phyloP scores from a whole-genome alignment of 2,329 filamentous ascomycete genomes.

The Alternaria alternata region DNA sequence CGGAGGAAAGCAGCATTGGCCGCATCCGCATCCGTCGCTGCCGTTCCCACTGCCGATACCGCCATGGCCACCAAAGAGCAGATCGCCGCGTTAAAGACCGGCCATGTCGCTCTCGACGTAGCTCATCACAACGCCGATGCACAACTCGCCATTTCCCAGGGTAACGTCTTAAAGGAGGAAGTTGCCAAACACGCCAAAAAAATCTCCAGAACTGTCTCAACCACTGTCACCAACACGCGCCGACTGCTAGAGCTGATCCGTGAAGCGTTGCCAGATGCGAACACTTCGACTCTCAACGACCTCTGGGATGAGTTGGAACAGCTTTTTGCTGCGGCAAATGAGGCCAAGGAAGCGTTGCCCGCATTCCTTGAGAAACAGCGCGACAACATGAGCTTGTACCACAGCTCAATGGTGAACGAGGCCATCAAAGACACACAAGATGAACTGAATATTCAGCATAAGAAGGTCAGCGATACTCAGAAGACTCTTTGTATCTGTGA shows the following conservation, averaged over 20 bases:
- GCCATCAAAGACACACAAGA: conserved; percentile 31
- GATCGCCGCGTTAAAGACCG: conserved; percentile 21
- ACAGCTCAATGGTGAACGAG: conserved; percentile 35
- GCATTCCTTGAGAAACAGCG: conserved; percentile 40
- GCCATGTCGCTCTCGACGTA: background rate
- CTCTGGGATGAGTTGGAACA: conserved; percentile 41
- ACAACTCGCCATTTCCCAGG: conserved; percentile 36
- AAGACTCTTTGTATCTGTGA: background rate
- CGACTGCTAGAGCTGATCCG: conserved; percentile 36
- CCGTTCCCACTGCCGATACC: conserved; percentile 7
- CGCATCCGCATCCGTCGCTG: background rate
- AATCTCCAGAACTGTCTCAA: conserved; percentile 29
- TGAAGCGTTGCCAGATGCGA: conserved; percentile 20
- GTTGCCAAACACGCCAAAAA: conserved; percentile 28
- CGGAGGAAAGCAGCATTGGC: conserved; percentile 12
- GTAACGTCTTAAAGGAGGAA: conserved; percentile 28
- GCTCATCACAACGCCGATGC: conserved; percentile 18
- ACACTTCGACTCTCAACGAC: conserved; percentile 25
- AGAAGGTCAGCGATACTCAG: conserved; percentile 23
- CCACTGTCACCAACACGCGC: conserved; percentile 27
- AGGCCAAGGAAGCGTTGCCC: conserved; percentile 31
- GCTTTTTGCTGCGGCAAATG: conserved; percentile 29
- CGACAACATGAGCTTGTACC: conserved; percentile 36
- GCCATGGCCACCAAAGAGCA: conserved; percentile 39
- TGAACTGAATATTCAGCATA: conserved; percentile 37